A percentile compares a stretch with the other conserved stretches of the same genome.
Conservation (phyloP, 331 rosid species). For the Arachis monticola region DNA sequence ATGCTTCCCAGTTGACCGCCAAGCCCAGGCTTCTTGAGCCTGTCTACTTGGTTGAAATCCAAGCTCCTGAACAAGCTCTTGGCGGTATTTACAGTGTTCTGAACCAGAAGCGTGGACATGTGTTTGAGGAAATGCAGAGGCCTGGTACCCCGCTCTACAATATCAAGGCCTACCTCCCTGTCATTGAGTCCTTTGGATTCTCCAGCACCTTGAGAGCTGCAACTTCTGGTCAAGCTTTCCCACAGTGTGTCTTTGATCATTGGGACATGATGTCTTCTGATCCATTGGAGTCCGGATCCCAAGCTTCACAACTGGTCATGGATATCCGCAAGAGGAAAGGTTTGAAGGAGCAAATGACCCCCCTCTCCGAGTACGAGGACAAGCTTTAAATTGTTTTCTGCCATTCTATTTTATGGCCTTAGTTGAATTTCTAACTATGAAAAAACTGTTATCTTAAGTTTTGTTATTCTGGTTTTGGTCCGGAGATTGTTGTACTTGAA, state of each 20-base stretch:
- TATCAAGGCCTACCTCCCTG: constrained; percentile 69
- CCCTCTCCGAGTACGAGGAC: constrained; percentile 69
- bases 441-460: too few relatives aligned
- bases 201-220: constrained; percentile 57
- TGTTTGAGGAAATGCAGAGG: constrained; percentile 78
- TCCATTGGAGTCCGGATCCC: constrained; percentile 68
- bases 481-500: too few relatives aligned
- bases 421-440: too few relatives aligned
- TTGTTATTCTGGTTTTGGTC: too few relatives aligned
- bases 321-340: constrained; percentile 79
- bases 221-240: constrained; percentile 81
- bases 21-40: constrained; percentile 80
- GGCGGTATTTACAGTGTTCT: constrained; percentile 89
- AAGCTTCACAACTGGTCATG: constrained; percentile 49
- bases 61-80: constrained; percentile 72
- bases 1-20: constrained; percentile 67
- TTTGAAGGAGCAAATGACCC: constrained; percentile 61
- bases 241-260: constrained; percentile 70
- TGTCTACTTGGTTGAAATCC: constrained; percentile 68
- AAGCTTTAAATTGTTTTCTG: constrained; percentile 49
- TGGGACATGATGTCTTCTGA: constrained; percentile 76
- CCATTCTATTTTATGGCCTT: too few relatives aligned
- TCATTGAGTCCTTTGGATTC: constrained; percentile 64
- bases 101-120: constrained; percentile 80
- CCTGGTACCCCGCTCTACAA: constrained; percentile 78